Evolutionary conservation across 495 filamentous ascomycete genomes (phyloP).

Genomic region (Chaetomium cochliodes): DNA sequence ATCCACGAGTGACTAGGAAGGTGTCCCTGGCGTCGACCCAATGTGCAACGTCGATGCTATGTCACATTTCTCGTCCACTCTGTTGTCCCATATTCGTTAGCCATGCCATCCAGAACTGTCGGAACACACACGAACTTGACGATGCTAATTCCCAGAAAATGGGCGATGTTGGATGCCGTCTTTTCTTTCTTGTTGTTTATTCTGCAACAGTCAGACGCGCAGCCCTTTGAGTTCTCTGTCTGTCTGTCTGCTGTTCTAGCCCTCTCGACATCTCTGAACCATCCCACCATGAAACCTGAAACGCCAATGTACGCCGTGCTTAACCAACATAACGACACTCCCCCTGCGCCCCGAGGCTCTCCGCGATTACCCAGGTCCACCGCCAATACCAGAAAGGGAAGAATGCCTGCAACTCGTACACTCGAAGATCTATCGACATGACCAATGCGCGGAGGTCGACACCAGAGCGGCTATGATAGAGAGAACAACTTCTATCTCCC

Average conservation of each 20-base stretch:
- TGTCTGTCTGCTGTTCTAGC: background rate
- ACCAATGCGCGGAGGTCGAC: background rate
- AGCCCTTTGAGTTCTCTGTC: background rate
- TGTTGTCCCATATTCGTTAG: too few species aligned
- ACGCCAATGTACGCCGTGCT: slow-evolving; percentile 6
- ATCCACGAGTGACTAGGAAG: background rate
- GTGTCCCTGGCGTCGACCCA: background rate
- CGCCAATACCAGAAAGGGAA: background rate
- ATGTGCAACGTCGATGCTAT: background rate
- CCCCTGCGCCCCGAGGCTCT: background rate
- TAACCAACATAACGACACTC: background rate
- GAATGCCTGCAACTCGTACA: slow-evolving; percentile 5
- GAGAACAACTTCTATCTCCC: slow-evolving; percentile 6
- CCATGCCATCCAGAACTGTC: too few species aligned
- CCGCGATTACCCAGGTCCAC: background rate
- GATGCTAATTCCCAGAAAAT: background rate
- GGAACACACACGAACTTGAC: background rate
- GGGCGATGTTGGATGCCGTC: too few species aligned
- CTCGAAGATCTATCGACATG: background rate
- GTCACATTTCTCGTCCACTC: too few species aligned
- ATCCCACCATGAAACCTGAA: slow-evolving; percentile 1
- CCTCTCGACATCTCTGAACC: background rate
- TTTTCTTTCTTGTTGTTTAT: background rate
- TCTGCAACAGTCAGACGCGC: background rate
- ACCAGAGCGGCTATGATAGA: background rate